Evolutionary conservation across 2,329 filamentous ascomycete species (phyloP), one percentile per base, ranked within the genome.

Genomic region (Hymenotorrendiella dingleyae): DNA sequence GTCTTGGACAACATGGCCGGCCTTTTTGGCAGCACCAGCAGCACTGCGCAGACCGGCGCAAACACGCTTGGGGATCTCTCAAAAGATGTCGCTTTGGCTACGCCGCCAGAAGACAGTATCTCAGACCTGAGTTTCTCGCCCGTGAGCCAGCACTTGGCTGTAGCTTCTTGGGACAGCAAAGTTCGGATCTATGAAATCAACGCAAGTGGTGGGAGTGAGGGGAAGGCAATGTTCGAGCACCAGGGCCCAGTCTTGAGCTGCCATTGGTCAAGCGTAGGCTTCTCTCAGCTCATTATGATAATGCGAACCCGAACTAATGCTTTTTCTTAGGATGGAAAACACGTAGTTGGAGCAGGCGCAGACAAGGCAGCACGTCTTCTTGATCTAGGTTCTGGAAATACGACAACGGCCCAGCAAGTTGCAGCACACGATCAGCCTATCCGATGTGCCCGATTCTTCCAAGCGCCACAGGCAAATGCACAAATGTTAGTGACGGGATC

Each of bases 111-210:
- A 54, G 93, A 98, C 67, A 86, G 85, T 65, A 84, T 97, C 59
- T 90, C 90, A 26, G 87, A 89, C 61, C 74, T 98, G 47, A 72
- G 80, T 36, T 98, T 96, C 69, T 90, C 84, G 11, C 80, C 84
- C 1, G 73, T 73, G 40, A 76, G 69, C 53, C 88, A 97, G 57
- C 85, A 94, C 62, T 74, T 98, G 14, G 89, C 91, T 19, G 86
- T 96, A 26, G 73, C 88, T 36, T 95, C 88, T 57, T 98, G 93
- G 93, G 93, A 98, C 68, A 94, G 94, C 71, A 94, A 95, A 65
- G 88, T 97, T 50, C 84, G 90, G 60, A 91, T 98, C 62, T 98
- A 97, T 69, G 88, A 97, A 65, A 88, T 97, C 62, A 80, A 83
- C 52, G 68, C 67, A 43, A 80, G 80, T 53, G 88, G 89, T 32